Base-by-base conservation (phyloP, 2,329 filamentous ascomycete genomes). In the Diaporthe batatas region DNA sequence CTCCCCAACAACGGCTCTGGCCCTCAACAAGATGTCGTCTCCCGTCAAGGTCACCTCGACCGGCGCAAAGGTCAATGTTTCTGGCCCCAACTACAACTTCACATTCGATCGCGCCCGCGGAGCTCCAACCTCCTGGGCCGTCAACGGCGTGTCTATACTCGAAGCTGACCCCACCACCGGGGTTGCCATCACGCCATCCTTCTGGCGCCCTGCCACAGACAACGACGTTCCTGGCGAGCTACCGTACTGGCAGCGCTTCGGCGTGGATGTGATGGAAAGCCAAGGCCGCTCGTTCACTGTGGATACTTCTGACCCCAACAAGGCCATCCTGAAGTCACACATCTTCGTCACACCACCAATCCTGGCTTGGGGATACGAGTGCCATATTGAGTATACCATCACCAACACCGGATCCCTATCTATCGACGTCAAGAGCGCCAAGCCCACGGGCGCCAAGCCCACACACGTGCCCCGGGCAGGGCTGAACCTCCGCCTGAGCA, bases 141-240 rank as follows among this genome's bases (percentile, higher is more conserved):
- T 80, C 23, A 77, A 80, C 53, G 79, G 79, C 68, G 75, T 79
- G 44, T 64, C 79, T 0, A 74, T 88, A 0, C 78, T 87, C 14
- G 80, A 77, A 10, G 65, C 77, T 0, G 80, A 83, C 62, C 80
- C 84, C 0, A 78, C 74, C 47, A 81, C 80, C 3, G 76, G 79
- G 10, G 79, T 81, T 4, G 84, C 83, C 29, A 79, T 86, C 21
- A 76, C 80, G 11, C 84, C 88, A 1, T 83, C 84, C 7, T 89
- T 93, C 80, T 92, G 90, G 86, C 89, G 91, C 6, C 88, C 91
- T 0, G 86, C 87, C 18, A 93, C 91, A 0, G 89, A 93, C 79
- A 93, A 93, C 76, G 91, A 93, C 77, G 82, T 83, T 0, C 85
- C 87, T 0, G 77, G 81, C 21, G 87, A 89, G 14, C 84, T 87